These are phyloP conservation scores for Russula brevipes DNA, from an alignment of 768 basidiomycete species.

Conservation along the genomic window DNA sequence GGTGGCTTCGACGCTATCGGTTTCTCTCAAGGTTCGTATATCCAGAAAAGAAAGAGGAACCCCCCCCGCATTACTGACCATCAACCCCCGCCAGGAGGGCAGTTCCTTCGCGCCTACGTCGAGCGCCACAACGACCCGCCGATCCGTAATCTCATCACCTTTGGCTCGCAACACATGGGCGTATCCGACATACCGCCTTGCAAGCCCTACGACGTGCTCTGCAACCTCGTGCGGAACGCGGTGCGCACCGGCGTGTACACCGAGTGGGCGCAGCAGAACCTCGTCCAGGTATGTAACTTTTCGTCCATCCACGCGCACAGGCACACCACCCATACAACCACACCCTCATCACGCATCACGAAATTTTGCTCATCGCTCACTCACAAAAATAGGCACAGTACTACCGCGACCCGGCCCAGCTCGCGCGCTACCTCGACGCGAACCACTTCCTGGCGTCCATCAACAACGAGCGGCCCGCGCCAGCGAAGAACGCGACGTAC, in stretches of 20 bases:
- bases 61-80: neutral
- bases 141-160: slow-evolving; percentile 76
- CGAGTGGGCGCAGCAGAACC: slow-evolving; percentile 68
- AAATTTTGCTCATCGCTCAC: no score
- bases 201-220: slow-evolving; percentile 58
- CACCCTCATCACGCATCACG: no score
- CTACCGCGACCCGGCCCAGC: slow-evolving; percentile 65
- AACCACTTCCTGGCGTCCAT: slow-evolving; percentile 68
- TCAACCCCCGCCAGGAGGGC: slow-evolving; percentile 48
- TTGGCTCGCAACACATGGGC: slow-evolving; percentile 86
- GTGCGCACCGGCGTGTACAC: slow-evolving; percentile 62
- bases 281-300: slow-evolving; percentile 49
- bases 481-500: slow-evolving; percentile 53
- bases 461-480: slow-evolving; percentile 65
- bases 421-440: slow-evolving; percentile 51
- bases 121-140: slow-evolving; percentile 71
- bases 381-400: slow-evolving; percentile 64
- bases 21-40: slow-evolving; percentile 68
- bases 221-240: slow-evolving; percentile 59
- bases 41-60: neutral
- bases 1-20: slow-evolving; percentile 82
- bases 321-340: slow-evolving; percentile 44
- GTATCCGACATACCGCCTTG: slow-evolving; percentile 71
- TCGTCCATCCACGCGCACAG: slow-evolving; percentile 33
- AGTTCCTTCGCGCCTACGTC: slow-evolving; percentile 82